phyloP scores from a whole-genome alignment of 1,284 basidiomycete species.

The Fomitopsis betulina region DNA sequence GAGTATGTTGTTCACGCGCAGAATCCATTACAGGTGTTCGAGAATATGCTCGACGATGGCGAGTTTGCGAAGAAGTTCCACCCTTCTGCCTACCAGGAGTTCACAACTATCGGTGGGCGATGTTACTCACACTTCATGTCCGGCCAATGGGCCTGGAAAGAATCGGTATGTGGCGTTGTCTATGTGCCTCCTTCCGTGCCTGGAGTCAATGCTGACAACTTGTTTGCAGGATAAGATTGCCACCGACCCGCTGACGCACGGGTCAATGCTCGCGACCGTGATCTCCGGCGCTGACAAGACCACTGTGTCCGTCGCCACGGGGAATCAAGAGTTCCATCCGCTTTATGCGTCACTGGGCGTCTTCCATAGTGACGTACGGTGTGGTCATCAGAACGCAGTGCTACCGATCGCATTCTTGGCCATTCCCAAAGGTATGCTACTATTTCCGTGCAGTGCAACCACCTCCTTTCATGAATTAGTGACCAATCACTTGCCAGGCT shows the following conservation, averaged over 20 bases:
- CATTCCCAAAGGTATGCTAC: conserved; percentile 22
- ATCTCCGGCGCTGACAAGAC: conserved; percentile 24
- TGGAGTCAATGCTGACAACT: no score
- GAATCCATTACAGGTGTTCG: conserved; percentile 14
- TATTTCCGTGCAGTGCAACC: neutral
- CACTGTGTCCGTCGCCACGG: conserved; percentile 17
- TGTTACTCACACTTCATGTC: conserved; percentile 13
- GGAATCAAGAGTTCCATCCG: conserved; percentile 18
- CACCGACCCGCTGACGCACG: conserved; percentile 11
- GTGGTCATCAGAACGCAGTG: conserved; percentile 18
- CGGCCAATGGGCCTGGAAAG: conserved; percentile 17
- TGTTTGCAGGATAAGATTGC: conserved; percentile 13
- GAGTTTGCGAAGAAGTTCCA: conserved; percentile 12
- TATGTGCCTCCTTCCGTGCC: no score
- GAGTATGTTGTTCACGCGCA: conserved; percentile 33
- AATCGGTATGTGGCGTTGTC: conserved; percentile 15
- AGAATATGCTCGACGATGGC: conserved; percentile 13
- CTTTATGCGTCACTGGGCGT: conserved; percentile 16
- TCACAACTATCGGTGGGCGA: conserved; percentile 2
- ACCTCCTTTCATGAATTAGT: no score
- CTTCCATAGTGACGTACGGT: conserved; percentile 14
- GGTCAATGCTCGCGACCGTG: conserved; percentile 17
- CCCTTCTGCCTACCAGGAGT: conserved; percentile 10
- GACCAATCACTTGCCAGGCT: neutral
- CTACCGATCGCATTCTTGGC: conserved; percentile 17